Conservation (phyloP, 805 yeast genomes). For the Ogataea ganodermae region DNA sequence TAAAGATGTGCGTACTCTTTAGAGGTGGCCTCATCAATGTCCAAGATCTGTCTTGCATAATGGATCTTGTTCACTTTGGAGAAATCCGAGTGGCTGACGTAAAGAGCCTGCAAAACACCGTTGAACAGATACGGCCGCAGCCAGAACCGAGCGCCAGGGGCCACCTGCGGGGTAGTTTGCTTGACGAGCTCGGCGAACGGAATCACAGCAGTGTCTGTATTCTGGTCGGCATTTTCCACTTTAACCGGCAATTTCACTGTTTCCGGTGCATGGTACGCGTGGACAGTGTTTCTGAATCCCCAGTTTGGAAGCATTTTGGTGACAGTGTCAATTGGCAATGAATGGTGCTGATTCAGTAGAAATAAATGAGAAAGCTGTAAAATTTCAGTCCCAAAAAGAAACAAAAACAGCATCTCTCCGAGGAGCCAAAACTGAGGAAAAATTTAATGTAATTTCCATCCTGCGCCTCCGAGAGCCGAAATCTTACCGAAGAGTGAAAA, state of each 20-base stretch:
- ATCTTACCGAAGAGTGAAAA: background rate
- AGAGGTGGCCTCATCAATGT: conserved; percentile 28
- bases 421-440: too few relatives aligned
- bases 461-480: background rate
- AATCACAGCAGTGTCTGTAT: conserved; percentile 19
- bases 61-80: conserved; percentile 43
- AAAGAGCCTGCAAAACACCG: conserved; percentile 54
- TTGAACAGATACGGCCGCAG: conserved; percentile 49
- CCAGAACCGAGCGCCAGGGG: conserved; percentile 39
- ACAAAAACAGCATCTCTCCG: too few relatives aligned
- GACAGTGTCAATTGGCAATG: background rate
- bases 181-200: conserved; percentile 39
- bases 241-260: conserved; percentile 31
- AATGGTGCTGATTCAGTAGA: background rate
- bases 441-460: too few relatives aligned
- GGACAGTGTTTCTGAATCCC: conserved; percentile 37
- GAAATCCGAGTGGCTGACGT: conserved; percentile 46
- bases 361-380: too few relatives aligned
- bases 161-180: conserved; percentile 42
- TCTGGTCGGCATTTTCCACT: background rate
- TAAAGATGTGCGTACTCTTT: conserved; percentile 20
- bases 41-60: conserved; percentile 48
- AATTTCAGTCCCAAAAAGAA: too few relatives aligned
- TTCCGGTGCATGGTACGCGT: conserved; percentile 26
- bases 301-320: conserved; percentile 25